Base-by-base conservation (phyloP, 352 stramenopile species). In the Blastocystis sp. region DNA sequence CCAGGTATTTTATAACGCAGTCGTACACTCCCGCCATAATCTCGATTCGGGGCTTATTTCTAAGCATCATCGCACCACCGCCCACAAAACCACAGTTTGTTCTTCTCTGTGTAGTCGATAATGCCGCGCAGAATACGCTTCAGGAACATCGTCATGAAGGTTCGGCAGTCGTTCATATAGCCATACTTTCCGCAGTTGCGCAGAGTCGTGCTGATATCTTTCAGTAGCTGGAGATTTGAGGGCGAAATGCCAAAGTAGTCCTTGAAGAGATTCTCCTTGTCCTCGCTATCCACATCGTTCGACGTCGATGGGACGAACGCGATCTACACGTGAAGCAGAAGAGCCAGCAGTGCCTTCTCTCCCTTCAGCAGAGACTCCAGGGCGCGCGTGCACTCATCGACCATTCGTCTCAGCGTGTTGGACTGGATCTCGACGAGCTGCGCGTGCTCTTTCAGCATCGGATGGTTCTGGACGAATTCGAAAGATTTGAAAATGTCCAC, bases 81-180 rank as follows among this genome's bases (percentile, higher is more conserved):
- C 12, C 16, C 1, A 3, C 0, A 67, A 60, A 4, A 16, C 21
- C 2, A 85, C 74, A 55, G n/a, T 13, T 70, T 33, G 2, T 85
- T 66, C 31, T 85, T 69, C 55, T 85, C 21, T 21, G 41, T 41
- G 37, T 67, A 13, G 0, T 37, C 50, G n/a, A 69, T 59, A 6
- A 63, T 41, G 19, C 31, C 55, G 10, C 74, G 74, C 26, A 85
- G 55, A 3, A 67, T 85, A 31, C 74, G 51, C 31, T 69, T 67
- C 21, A 85, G n/a, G 33, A 69, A 85, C 50, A 66, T 66, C 3
- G 74, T 45, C 74, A 85, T 85, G 45, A 67, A 85, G 29, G 45
- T 63, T 35, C 26, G 60, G 26, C 50, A 69, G 19, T 45, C 16
- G 51, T 85, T 85, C 74, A 85, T 51, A 24, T 59, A 85, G 26